Evolutionary conservation across 169 alveolate genomes (phyloP).

Genomic region (Perkinsus marinus): DNA sequence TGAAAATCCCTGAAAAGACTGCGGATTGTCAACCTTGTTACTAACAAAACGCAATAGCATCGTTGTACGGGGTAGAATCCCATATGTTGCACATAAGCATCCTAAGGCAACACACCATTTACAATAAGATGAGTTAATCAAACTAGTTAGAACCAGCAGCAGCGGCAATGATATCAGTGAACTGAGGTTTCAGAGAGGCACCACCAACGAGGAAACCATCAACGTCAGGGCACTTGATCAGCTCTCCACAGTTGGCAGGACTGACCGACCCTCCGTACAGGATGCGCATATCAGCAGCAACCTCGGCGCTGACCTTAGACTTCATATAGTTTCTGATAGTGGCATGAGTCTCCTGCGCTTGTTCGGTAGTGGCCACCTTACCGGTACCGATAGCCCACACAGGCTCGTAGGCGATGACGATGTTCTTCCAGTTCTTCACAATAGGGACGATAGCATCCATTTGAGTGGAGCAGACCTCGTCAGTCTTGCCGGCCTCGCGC

Average conservation of each 20-base stretch:
- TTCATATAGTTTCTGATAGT: slow-evolving; percentile 58
- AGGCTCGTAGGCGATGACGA: slow-evolving; percentile 97
- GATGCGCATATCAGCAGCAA: slow-evolving; percentile 70
- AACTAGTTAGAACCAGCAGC: slow-evolving; percentile 16
- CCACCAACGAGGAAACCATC: slow-evolving; percentile 99
- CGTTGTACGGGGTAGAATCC: background rate
- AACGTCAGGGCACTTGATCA: slow-evolving; percentile 74
- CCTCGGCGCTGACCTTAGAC: slow-evolving; percentile 58
- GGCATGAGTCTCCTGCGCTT: slow-evolving; percentile 90
- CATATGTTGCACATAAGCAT: background rate
- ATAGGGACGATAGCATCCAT: slow-evolving; percentile 47
- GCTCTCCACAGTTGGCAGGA: slow-evolving; percentile 79
- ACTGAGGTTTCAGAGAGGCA: slow-evolving; percentile 89
- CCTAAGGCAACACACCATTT: too few relatives aligned
- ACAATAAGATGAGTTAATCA: background rate
- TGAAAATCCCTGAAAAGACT: too few relatives aligned
- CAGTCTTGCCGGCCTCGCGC: slow-evolving; percentile 80
- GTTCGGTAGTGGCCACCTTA: slow-evolving; percentile 85
- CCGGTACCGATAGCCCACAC: slow-evolving; percentile 99
- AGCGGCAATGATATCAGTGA: slow-evolving; percentile 75
- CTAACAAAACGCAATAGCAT: background rate
- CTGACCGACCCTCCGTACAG: slow-evolving; percentile 98
- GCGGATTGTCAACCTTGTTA: too few relatives aligned
- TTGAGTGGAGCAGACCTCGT: slow-evolving; percentile 76
- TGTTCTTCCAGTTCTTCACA: slow-evolving; percentile 65